A percentile compares a stretch with the other conserved stretches of the same genome.
Conservation (phyloP, 139 green algal species). For the Desmodesmus armatus region DNA sequence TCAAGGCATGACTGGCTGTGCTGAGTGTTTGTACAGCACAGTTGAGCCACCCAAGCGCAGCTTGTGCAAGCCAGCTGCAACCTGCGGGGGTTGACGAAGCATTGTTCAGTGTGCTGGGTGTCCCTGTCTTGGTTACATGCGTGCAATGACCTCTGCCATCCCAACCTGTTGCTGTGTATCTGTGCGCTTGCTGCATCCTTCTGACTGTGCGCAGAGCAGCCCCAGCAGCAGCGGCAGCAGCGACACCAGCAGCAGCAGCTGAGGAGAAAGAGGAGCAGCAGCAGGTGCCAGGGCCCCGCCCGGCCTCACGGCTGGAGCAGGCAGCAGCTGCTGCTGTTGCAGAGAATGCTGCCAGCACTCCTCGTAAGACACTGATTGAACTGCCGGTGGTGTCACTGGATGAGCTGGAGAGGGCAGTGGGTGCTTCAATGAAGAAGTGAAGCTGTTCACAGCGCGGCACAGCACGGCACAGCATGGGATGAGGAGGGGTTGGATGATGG, state of each 20-base stretch:
- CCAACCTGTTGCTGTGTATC: no score
- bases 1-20: no score
- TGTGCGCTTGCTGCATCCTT: neutral
- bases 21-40: no score
- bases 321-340: conserved; percentile 2
- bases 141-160: no score
- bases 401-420: conserved; percentile 42
- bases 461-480: neutral
- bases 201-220: no score
- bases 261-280: neutral
- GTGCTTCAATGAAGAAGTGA: conserved; percentile 4
- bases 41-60: no score
- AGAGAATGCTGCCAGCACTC: neutral
- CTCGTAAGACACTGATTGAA: neutral
- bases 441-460: no score
- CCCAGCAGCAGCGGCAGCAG: neutral
- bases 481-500: neutral
- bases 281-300: no score
- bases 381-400: conserved; percentile 26
- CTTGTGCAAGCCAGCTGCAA: no score
- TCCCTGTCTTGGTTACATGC: no score
- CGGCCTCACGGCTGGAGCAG: conserved; percentile 11
- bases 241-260: conserved; percentile 24
- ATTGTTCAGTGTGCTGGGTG: no score
- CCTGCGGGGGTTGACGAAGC: no score